Percentiles rank a stretch among this genome's conserved stretches.
phyloP scores from a whole-genome alignment of 2,329 filamentous ascomycete species.

The Fusarium phyllophilum region DNA sequence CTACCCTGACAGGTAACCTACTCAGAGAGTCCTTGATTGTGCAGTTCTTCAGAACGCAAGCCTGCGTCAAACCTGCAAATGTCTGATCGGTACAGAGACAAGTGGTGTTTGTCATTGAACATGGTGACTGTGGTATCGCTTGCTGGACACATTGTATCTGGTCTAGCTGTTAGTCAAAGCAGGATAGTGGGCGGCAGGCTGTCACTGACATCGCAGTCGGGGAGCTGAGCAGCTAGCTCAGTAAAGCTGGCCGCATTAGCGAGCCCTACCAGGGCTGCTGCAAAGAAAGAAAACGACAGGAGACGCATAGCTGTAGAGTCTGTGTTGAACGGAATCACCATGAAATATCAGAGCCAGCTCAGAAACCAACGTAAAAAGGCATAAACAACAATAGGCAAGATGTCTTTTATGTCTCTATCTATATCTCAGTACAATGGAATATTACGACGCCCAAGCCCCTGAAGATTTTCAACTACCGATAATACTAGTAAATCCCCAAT shows the following conservation, averaged over 20 bases:
- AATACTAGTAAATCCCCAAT: not conserved
- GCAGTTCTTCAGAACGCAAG: conserved; percentile 21
- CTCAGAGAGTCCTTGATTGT: conserved; percentile 31
- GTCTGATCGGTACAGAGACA: conserved; percentile 31
- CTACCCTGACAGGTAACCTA: not conserved
- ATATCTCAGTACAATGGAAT: not conserved
- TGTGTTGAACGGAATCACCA: not conserved
- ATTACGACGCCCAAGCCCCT: not conserved
- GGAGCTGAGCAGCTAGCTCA: conserved; percentile 22
- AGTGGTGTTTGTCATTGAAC: conserved; percentile 25
- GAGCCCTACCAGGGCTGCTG: not conserved
- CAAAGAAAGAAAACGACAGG: conserved; percentile 7
- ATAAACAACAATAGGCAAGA: not conserved
- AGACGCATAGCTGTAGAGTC: conserved; percentile 21
- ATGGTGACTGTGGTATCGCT: conserved; percentile 21
- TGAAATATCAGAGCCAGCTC: not conserved
- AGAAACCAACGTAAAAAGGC: not conserved
- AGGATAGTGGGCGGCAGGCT: no score
- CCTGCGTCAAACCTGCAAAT: conserved; percentile 22
- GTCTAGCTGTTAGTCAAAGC: not conserved
- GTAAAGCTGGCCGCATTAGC: conserved; percentile 23
- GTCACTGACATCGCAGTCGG: conserved; percentile 18
- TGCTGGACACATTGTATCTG: conserved; percentile 27
- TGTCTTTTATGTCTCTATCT: not conserved
- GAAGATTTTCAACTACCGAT: conserved; percentile 11